Percentiles rank a stretch among this genome's conserved stretches.
Conservation (phyloP, 176 grass and related monocot genomes). For the Zea mays region DNA sequence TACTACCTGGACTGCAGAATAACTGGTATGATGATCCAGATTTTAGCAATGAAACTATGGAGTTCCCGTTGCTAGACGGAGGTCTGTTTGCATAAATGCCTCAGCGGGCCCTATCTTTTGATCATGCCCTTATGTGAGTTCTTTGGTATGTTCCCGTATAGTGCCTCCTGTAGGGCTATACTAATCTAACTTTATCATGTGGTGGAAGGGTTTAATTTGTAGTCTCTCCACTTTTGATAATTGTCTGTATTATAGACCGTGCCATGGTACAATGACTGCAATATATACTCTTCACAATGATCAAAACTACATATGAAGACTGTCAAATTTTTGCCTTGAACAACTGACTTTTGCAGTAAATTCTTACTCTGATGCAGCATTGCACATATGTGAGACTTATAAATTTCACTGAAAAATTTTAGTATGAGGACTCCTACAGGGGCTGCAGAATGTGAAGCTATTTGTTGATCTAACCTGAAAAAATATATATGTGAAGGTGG, state of each 20-base stretch:
- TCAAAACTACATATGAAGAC: slow-evolving; percentile 26
- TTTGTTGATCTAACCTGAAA: slow-evolving; percentile 27
- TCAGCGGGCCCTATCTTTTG: slow-evolving; percentile 26
- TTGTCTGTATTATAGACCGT: slow-evolving; percentile 64
- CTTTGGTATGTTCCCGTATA: slow-evolving; percentile 46
- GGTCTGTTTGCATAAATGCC: slow-evolving; percentile 72
- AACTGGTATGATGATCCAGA: slow-evolving; percentile 83
- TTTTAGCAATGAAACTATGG: slow-evolving; percentile 44
- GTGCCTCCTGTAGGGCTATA: slow-evolving; percentile 48
- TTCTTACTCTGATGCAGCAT: slow-evolving; percentile 16
- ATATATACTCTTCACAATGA: slow-evolving; percentile 41
- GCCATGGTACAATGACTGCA: slow-evolving; percentile 36
- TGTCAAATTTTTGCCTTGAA: slow-evolving; percentile 25
- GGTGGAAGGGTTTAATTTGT: slow-evolving; percentile 80
- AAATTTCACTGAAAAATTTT: neutral
- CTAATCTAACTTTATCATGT: slow-evolving; percentile 50
- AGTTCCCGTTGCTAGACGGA: slow-evolving; percentile 71
- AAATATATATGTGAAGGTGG: neutral
- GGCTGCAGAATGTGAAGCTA: neutral
- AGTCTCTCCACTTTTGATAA: slow-evolving; percentile 64
- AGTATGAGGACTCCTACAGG: neutral
- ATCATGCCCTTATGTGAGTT: slow-evolving; percentile 32
- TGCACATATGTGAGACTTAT: neutral
- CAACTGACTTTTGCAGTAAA: neutral
- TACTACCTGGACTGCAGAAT: slow-evolving; percentile 50